Evolutionary conservation across 1,139 yeast species (phyloP).

Genomic region (Meyerozyma athensensis): DNA sequence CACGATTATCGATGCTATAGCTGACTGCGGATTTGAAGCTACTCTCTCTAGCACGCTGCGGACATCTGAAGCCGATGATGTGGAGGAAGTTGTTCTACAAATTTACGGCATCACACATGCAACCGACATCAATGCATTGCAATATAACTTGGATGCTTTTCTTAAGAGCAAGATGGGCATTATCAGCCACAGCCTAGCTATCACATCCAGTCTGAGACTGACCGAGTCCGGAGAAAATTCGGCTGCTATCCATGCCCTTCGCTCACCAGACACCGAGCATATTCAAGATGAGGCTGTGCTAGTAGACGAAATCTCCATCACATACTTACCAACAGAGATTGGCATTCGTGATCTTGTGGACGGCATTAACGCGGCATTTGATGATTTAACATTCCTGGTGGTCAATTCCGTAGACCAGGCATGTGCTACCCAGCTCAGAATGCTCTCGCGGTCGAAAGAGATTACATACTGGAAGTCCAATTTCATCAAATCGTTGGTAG

Average conservation of each 20-base stretch:
- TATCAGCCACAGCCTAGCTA: conserved; percentile 18
- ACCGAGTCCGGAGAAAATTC: conserved; percentile 13
- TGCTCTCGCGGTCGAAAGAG: conserved; percentile 67
- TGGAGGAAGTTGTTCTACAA: conserved; percentile 28
- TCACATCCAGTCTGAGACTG: too few species aligned
- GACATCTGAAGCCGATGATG: conserved; percentile 13
- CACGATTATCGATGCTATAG: conserved; percentile 23
- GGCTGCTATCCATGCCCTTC: conserved; percentile 11
- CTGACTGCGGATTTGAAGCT: conserved; percentile 40
- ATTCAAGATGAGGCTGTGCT: conserved; percentile 9
- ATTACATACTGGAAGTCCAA: conserved; percentile 63
- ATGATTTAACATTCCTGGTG: conserved; percentile 33
- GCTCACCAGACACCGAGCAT: conserved; percentile 8
- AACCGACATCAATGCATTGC: conserved; percentile 26
- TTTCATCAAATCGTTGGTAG: conserved; percentile 44
- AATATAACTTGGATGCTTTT: conserved; percentile 39
- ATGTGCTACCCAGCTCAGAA: conserved; percentile 58
- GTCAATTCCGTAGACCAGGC: conserved; percentile 41
- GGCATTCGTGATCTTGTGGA: conserved; percentile 60
- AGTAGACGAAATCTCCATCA: conserved; percentile 35
- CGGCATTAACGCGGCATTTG: conserved; percentile 26
- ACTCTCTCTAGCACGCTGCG: conserved; percentile 10
- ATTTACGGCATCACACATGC: conserved; percentile 28
- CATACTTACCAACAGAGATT: conserved; percentile 36
- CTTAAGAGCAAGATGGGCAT: conserved; percentile 31